Conservation (phyloP, 352 stramenopile species). For the Globisporangium orthogonon region DNA sequence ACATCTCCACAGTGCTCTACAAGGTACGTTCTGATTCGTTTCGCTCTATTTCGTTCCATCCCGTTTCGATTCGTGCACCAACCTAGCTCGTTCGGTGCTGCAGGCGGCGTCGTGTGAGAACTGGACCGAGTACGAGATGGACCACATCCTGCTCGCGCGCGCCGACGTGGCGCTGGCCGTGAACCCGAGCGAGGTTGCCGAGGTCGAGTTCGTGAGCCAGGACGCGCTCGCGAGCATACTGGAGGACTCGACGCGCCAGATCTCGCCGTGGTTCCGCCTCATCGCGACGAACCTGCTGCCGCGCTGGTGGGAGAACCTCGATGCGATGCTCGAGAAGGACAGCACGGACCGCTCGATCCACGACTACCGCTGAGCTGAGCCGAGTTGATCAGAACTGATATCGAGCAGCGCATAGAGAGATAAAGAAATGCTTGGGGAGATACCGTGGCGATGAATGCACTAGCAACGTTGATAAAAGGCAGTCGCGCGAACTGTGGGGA, state of each 20-base stretch:
- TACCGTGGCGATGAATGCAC: no score
- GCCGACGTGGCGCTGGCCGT: constrained; percentile 74
- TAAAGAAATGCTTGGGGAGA: no score
- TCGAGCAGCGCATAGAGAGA: no score
- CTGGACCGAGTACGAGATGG: constrained; percentile 98
- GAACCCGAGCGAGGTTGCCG: constrained; percentile 92
- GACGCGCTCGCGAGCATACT: constrained; percentile 50
- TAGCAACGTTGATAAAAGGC: no score
- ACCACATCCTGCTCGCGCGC: constrained; percentile 95
- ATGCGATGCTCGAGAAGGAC: constrained; percentile 49
- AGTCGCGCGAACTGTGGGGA: no score
- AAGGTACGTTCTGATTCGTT: constrained; percentile 57
- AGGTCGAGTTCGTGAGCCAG: constrained; percentile 85
- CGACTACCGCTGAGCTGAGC: constrained; percentile 34
- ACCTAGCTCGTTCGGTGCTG: no score
- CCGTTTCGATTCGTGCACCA: no score
- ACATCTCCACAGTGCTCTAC: constrained; percentile 98
- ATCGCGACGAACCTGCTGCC: constrained; percentile 67
- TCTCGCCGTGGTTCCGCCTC: constrained; percentile 84
- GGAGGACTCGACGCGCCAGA: constrained; percentile 40
- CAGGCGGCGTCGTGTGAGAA: constrained; percentile 71
- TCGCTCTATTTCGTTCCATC: no score
- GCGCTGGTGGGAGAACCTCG: constrained; percentile 66
- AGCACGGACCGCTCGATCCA: constrained; percentile 46
- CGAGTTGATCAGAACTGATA: no score